Evolutionary conservation across 2,329 filamentous ascomycete genomes (phyloP), one percentile per base, ranked within the genome.

Genomic region (Hirsutella thompsonii): DNA sequence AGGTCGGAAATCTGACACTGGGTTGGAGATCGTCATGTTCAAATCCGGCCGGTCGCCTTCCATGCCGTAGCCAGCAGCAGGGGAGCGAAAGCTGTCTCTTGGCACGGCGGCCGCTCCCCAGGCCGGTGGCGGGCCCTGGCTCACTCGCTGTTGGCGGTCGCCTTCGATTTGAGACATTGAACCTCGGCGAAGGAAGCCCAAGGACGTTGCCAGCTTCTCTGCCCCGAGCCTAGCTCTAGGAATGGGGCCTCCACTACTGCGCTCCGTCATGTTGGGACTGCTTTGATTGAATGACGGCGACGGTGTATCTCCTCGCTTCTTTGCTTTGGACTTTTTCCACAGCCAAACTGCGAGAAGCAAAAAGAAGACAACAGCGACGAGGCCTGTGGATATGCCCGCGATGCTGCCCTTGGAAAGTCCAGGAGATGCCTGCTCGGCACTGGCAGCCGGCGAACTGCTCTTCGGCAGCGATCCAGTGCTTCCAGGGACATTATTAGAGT

Each of bases 101-200:
- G 37, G 32, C 6, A 23, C 52, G 11, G 46, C 44, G 39, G 48
- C 43, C 2, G 53, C 42, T 20, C 63, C 58, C 44, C 64, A 58
- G 45, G 70, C 73, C 47, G 75, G 72, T 8, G 72, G 73, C 47
- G 69, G 71, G 6, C 70, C 68, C 37, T 69, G 60, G 53, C 75
- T 65, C n/a, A 18, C 18, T 8, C 32, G n/a, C 32, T 14, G 5
- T 16, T 33, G 32, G 13, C 5, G 14, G 18, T 33, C 18, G n/a
- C n/a, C 32, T 3, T n/a, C 32, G 58, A 21, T 41, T 44, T 20
- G 36, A 20, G 39, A 29, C 16, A 19, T 43, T 43, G 19, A 37
- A 36, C n/a, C 36, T 28, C 18, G 20, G 14, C 37, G 19, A 11
- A 39, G 32, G 14, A 41, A 41, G 13, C 33, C 41, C 20, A 43